phyloP scores from a whole-genome alignment of 2,329 filamentous ascomycete species.

The Trichoderma arundinaceum region DNA sequence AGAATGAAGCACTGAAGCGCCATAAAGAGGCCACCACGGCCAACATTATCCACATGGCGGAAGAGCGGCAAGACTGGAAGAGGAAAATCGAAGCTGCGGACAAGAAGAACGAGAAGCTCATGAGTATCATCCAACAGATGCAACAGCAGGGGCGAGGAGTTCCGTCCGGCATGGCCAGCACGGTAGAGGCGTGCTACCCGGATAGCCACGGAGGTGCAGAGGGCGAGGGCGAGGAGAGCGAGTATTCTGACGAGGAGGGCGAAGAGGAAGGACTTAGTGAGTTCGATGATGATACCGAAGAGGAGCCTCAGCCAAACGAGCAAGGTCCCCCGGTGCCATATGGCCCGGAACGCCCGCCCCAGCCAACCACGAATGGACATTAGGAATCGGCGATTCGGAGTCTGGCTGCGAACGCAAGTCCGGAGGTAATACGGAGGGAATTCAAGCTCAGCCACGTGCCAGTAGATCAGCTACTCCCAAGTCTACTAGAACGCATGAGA shows the following conservation, averaged over 20 bases:
- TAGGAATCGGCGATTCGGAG: constrained; percentile 43
- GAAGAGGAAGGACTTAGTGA: constrained; percentile 68
- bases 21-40: constrained; percentile 93
- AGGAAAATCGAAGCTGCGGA: constrained; percentile 62
- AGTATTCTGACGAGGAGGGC: constrained; percentile 68
- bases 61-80: constrained; percentile 84
- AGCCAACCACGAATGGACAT: constrained; percentile 52
- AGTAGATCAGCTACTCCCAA: neutral
- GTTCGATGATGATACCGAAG: constrained; percentile 66
- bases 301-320: constrained; percentile 51
- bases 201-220: constrained; percentile 56
- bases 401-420: neutral
- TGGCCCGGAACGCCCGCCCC: constrained; percentile 57
- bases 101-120: constrained; percentile 89
- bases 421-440: constrained; percentile 1
- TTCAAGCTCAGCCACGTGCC: constrained; percentile 13
- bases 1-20: constrained; percentile 87
- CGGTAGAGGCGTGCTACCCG: constrained; percentile 65
- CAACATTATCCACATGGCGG: constrained; percentile 96
- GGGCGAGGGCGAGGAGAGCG: constrained; percentile 67
- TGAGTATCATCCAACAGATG: constrained; percentile 94
- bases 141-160: constrained; percentile 88
- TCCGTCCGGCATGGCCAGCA: constrained; percentile 64
- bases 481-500: constrained; percentile 10
- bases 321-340: constrained; percentile 49